Percentiles rank a stretch among this genome's conserved stretches.
phyloP scores from a whole-genome alignment of 176 grass and related monocot species.

The Pontederia paniculata region DNA sequence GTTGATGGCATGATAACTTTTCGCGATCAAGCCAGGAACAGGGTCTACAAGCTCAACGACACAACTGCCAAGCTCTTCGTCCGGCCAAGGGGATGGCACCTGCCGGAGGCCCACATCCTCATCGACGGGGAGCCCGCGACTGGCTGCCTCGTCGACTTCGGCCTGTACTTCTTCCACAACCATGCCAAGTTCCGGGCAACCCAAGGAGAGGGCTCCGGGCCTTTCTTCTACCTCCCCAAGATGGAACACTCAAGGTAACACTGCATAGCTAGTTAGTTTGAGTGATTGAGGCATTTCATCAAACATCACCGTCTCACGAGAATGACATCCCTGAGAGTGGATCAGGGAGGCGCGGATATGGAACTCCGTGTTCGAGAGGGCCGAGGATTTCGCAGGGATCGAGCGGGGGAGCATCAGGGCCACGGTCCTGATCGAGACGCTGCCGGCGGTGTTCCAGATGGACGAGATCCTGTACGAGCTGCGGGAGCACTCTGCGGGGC shows the following conservation, averaged over 20 bases:
- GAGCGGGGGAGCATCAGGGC: slow-evolving; percentile 60
- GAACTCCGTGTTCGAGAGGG: slow-evolving; percentile 71
- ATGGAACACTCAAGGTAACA: slow-evolving; percentile 76
- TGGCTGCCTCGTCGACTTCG: slow-evolving; percentile 84
- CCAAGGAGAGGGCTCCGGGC: slow-evolving; percentile 57
- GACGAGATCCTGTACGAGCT: slow-evolving; percentile 94
- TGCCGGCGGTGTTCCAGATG: slow-evolving; percentile 93
- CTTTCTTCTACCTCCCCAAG: slow-evolving; percentile 98
- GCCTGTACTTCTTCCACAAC: slow-evolving; percentile 98
- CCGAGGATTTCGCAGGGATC: slow-evolving; percentile 42
- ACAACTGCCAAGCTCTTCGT: slow-evolving; percentile 69
- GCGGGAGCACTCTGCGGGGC: slow-evolving; percentile 67
- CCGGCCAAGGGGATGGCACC: slow-evolving; percentile 77
- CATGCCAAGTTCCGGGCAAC: slow-evolving; percentile 40
- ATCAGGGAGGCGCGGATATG: slow-evolving; percentile 82
- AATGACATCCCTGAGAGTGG: not conserved
- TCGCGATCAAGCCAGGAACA: slow-evolving; percentile 35
- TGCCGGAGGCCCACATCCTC: slow-evolving; percentile 73
- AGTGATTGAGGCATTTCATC: not conserved
- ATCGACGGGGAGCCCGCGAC: slow-evolving; percentile 68
- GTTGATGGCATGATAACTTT: slow-evolving; percentile 60
- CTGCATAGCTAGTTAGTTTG: not conserved
- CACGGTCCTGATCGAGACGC: slow-evolving; percentile 88
- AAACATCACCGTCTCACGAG: not conserved
- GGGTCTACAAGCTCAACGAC: slow-evolving; percentile 44